A percentile compares a stretch with the other conserved stretches of the same genome.
phyloP scores from a whole-genome alignment of 306 rosid genomes.

The Elaeagnus macrophylla region DNA sequence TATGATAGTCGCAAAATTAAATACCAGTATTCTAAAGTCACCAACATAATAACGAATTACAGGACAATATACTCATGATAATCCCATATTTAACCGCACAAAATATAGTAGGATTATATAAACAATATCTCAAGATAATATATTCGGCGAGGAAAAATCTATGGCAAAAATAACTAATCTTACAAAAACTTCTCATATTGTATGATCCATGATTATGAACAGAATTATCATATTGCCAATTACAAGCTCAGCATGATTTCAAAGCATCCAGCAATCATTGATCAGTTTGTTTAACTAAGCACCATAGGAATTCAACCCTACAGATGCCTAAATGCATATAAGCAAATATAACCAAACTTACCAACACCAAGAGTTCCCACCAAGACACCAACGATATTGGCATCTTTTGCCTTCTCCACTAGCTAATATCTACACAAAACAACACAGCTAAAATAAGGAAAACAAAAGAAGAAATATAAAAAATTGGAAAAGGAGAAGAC shows the following conservation, averaged over 20 bases:
- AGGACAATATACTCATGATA: neutral
- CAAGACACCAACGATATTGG: constrained; percentile 74
- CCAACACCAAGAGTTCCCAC: constrained; percentile 98
- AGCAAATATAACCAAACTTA: constrained; percentile 15
- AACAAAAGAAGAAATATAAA: neutral
- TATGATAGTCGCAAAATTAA: neutral
- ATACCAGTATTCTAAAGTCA: no score
- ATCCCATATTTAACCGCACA: neutral
- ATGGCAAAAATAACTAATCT: no score
- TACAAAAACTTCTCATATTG: no score
- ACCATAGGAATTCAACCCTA: neutral
- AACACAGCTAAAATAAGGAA: constrained; percentile 8
- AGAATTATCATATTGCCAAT: no score
- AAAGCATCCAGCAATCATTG: no score
- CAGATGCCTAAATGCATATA: neutral
- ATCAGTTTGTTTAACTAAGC: no score
- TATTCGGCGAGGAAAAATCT: neutral
- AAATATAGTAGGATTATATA: neutral
- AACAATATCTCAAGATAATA: neutral
- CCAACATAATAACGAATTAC: neutral
- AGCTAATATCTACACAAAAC: constrained; percentile 67
- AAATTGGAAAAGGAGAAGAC: neutral
- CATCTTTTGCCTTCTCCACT: constrained; percentile 93
- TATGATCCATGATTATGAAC: no score
- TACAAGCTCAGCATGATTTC: no score